Evolutionary conservation across 2,329 filamentous ascomycete species (phyloP).

Genomic region (Aspergillus sp.): DNA sequence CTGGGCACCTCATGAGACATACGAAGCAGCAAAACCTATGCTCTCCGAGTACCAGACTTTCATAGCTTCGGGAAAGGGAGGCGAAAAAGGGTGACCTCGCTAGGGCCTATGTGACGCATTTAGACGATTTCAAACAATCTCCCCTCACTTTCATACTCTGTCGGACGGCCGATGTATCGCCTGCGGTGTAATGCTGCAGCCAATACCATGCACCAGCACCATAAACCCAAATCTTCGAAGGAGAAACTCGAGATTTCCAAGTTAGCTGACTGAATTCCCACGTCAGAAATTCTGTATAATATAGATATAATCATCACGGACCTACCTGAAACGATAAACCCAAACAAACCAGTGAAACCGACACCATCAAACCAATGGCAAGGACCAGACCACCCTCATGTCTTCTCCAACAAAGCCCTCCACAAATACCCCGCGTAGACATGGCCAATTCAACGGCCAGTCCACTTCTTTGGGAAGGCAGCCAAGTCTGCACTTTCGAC

Average conservation of each 20-base stretch:
- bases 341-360: not conserved
- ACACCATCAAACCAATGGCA: no score
- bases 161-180: not conserved
- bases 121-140: not conserved
- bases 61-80: not conserved
- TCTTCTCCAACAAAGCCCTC: no score
- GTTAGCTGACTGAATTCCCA: not conserved
- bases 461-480: no score
- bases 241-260: not conserved
- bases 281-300: not conserved
- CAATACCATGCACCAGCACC: not conserved
- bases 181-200: not conserved
- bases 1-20: slow-evolving; percentile 39
- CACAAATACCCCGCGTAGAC: no score
- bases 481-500: no score
- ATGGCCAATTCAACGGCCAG: no score
- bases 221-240: not conserved
- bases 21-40: slow-evolving; percentile 29
- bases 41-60: not conserved
- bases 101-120: not conserved
- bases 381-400: no score
- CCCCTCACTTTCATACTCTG: not conserved
- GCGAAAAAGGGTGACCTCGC: not conserved
- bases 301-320: not conserved
- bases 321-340: not conserved